A percentile compares a stretch with the other conserved stretches of the same genome.
Conservation (phyloP, 164 flowering plant species). For the Vitis riparia region DNA sequence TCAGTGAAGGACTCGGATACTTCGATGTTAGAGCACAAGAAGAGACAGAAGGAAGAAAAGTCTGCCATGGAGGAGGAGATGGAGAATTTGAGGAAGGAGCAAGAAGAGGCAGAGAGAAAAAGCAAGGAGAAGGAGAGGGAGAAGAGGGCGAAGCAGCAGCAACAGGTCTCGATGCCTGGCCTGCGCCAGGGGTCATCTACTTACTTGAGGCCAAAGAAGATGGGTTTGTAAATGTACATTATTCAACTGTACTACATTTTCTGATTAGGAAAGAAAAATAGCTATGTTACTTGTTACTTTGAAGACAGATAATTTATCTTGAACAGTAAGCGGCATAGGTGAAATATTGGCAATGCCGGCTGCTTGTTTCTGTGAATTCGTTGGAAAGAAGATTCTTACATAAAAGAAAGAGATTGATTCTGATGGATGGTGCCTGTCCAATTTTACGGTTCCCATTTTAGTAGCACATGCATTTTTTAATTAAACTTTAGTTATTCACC, state of each 20-base stretch:
- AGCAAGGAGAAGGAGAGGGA: conserved; percentile 46
- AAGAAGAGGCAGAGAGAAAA: conserved; percentile 47
- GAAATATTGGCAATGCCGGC: too few relatives aligned
- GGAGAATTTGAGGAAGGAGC: conserved; percentile 72
- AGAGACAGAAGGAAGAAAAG: conserved; percentile 76
- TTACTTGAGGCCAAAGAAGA: conserved; percentile 72
- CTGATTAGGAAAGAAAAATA: background rate
- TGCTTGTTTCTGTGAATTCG: too few relatives aligned
- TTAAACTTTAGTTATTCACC: too few relatives aligned
- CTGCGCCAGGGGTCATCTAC: conserved; percentile 53
- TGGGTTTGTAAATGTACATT: conserved; percentile 49
- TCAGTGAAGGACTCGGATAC: conserved; percentile 84
- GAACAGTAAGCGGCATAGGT: too few relatives aligned
- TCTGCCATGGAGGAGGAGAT: conserved; percentile 92
- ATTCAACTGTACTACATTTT: too few relatives aligned
- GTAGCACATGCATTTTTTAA: too few relatives aligned
- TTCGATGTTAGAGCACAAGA: conserved; percentile 79
- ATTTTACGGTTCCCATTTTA: too few relatives aligned
- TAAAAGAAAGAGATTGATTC: too few relatives aligned
- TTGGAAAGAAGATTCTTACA: too few relatives aligned
- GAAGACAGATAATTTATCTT: too few relatives aligned
- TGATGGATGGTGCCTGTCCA: too few relatives aligned
- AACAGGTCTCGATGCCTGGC: conserved; percentile 69
- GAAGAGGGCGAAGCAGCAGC: conserved; percentile 63
- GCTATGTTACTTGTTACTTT: background rate